Conservation (phyloP, 192 early-diverging fungal species). For the Funneliformis mosseae region DNA sequence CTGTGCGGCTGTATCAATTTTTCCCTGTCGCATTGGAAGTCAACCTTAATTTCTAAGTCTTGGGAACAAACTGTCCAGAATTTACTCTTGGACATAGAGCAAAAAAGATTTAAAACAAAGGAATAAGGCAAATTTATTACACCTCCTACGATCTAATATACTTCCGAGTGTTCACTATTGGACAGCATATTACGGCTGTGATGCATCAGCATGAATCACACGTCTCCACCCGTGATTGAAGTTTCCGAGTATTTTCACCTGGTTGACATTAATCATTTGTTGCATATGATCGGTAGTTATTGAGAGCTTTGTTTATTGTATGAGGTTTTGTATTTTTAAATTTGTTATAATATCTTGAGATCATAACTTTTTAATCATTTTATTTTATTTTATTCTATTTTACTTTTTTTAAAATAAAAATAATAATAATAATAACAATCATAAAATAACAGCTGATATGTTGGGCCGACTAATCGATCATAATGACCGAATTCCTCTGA, state of each 20-base stretch:
- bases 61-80: neutral
- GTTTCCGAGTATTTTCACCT: slow-evolving; percentile 34
- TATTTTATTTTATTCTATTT: neutral
- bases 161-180: slow-evolving; percentile 18
- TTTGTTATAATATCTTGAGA: slow-evolving; percentile 1
- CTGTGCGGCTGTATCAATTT: neutral
- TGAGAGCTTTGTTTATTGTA: neutral
- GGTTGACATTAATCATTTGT: slow-evolving; percentile 32
- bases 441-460: slow-evolving; percentile 55
- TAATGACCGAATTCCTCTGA: slow-evolving; percentile 63
- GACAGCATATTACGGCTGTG: slow-evolving; percentile 21
- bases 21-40: neutral
- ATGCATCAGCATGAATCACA: slow-evolving; percentile 29
- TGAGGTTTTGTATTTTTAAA: neutral
- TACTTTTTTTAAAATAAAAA: neutral
- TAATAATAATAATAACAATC: no score
- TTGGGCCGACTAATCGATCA: slow-evolving; percentile 58
- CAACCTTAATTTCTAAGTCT: neutral
- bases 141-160: neutral
- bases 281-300: slow-evolving; percentile 38
- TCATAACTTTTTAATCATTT: neutral
- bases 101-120: neutral
- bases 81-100: no score
- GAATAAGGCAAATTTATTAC: neutral
- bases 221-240: slow-evolving; percentile 30